These are phyloP conservation scores for Globisporangium ultimum DNA, from an alignment of 352 stramenopile species.

Conservation along the genomic window DNA sequence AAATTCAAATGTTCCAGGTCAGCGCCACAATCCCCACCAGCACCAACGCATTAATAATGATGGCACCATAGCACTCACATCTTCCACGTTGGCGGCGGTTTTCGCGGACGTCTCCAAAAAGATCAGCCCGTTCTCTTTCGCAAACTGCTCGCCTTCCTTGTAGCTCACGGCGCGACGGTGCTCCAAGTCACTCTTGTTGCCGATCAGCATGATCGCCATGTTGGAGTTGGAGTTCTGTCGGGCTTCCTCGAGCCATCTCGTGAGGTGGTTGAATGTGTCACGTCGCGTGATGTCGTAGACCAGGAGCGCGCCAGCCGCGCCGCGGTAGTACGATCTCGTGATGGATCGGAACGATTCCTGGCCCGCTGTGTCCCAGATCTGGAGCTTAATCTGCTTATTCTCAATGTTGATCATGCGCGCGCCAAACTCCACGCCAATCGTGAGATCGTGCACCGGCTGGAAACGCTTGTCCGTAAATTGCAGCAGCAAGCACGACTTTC, in stretches of 20 bases:
- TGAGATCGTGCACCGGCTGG: conserved; percentile 98
- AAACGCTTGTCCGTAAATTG: conserved; percentile 99
- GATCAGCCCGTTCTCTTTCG: conserved; percentile 98
- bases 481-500: conserved; percentile 99
- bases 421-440: conserved; percentile 99
- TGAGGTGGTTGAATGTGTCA: conserved; percentile 99
- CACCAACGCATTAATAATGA: too few species aligned
- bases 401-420: conserved; percentile 99
- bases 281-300: conserved; percentile 99
- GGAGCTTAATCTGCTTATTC: conserved; percentile 97
- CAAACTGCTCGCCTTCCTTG: conserved; percentile 98
- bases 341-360: conserved; percentile 99
- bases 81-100: conserved; percentile 98
- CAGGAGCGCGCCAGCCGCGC: conserved; percentile 94
- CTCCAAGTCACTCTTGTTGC: conserved; percentile 98
- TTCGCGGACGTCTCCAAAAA: conserved; percentile 99
- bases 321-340: conserved; percentile 99
- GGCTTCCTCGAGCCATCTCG: conserved; percentile 97
- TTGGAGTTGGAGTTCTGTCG: conserved; percentile 98
- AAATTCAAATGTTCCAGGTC: background rate
- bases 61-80: conserved; percentile 71
- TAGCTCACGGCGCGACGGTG: conserved; percentile 94
- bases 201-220: conserved; percentile 99
- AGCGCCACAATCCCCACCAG: too few species aligned
- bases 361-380: conserved; percentile 98